A percentile compares a stretch with the other conserved stretches of the same genome.
Evolutionary conservation across 78 protist species (phyloP).

Genomic region (Pelomyxa schiedti): DNA sequence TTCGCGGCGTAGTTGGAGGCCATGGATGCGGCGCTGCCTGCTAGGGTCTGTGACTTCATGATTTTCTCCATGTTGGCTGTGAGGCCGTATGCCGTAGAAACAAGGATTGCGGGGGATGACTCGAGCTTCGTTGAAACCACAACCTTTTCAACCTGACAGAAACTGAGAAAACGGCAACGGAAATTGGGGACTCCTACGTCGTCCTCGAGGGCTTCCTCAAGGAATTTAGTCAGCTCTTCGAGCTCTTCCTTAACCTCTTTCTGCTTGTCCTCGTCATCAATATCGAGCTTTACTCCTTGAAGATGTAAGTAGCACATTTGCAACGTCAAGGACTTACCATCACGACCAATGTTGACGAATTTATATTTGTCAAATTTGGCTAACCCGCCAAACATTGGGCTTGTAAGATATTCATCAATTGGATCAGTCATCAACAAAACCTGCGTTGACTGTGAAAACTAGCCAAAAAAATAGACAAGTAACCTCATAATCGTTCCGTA

Average conservation of each 20-base stretch:
- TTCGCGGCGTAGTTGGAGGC: too few species aligned
- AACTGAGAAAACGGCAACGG: too few species aligned
- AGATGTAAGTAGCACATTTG: too few species aligned
- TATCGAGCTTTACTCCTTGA: slow-evolving; percentile 59
- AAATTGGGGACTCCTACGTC: slow-evolving; percentile 49
- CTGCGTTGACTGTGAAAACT: background rate
- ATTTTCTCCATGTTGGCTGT: slow-evolving; percentile 90
- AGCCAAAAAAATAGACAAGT: slow-evolving; percentile 11
- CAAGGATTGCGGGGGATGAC: slow-evolving; percentile 69
- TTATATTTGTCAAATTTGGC: slow-evolving; percentile 31
- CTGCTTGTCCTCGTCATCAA: slow-evolving; percentile 21
- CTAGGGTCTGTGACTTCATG: slow-evolving; percentile 88
- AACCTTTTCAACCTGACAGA: slow-evolving; percentile 42
- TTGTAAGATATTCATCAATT: slow-evolving; percentile 8
- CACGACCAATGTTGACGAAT: slow-evolving; percentile 60
- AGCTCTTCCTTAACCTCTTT: slow-evolving; percentile 36
- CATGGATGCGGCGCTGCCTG: slow-evolving; percentile 28
- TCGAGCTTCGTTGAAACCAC: slow-evolving; percentile 60
- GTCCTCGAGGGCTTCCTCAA: slow-evolving; percentile 49
- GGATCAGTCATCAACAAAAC: slow-evolving; percentile 8
- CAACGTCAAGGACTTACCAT: too few species aligned
- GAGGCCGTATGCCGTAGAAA: slow-evolving; percentile 70
- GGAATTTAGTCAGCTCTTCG: slow-evolving; percentile 39
- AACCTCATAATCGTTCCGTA: slow-evolving; percentile 68
- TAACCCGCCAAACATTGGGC: too few species aligned